Evolutionary conservation across 2,329 filamentous ascomycete genomes (phyloP).

Genomic region (Podosphaera fusca): DNA sequence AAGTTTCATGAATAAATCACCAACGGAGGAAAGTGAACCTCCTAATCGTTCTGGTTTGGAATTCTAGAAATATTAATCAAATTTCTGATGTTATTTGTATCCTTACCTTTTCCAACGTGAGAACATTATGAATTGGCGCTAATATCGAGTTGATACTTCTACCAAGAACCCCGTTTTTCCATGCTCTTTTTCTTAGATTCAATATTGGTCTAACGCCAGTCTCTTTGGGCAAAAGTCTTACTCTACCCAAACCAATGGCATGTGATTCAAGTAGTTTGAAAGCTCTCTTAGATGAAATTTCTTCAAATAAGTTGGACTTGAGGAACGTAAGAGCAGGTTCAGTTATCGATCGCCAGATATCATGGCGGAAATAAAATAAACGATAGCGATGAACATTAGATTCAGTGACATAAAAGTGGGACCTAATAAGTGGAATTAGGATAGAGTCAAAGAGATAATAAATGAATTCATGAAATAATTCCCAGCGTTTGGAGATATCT

Average conservation of each 20-base stretch:
- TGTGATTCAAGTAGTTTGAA: constrained; percentile 34
- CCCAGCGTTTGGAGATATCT: constrained; percentile 51
- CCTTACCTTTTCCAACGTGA: constrained; percentile 55
- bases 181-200: constrained; percentile 49
- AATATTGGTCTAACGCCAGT: constrained; percentile 60
- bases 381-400: constrained; percentile 58
- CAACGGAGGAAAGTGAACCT: constrained; percentile 57
- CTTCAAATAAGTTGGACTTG: constrained; percentile 55
- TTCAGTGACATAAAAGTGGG: constrained; percentile 88
- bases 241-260: constrained; percentile 49
- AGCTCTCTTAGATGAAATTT: constrained; percentile 37
- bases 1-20: constrained; percentile 54
- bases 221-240: constrained; percentile 66
- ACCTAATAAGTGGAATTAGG: constrained; percentile 63
- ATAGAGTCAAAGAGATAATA: constrained; percentile 90
- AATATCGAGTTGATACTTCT: constrained; percentile 48
- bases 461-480: constrained; percentile 64
- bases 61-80: constrained; percentile 15
- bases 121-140: constrained; percentile 48
- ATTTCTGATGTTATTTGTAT: neutral
- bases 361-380: constrained; percentile 85
- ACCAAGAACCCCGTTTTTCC: constrained; percentile 29
- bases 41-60: constrained; percentile 40
- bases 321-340: constrained; percentile 47
- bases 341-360: constrained; percentile 60